phyloP scores from a whole-genome alignment of 306 rosid species.

The Luffa aegyptiaca region DNA sequence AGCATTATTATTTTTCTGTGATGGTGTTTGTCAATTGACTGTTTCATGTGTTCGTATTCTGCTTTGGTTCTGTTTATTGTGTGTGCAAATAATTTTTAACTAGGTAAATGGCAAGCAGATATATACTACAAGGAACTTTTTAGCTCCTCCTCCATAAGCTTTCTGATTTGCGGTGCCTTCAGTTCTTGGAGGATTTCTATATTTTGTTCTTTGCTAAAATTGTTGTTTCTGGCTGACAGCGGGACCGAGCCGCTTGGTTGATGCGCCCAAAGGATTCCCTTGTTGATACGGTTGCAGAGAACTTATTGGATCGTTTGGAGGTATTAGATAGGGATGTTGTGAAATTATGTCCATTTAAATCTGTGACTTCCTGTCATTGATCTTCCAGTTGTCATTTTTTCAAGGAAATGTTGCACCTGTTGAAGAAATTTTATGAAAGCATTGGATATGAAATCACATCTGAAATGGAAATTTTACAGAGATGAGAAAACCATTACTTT shows the following conservation, averaged over 20 bases:
- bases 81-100: background rate
- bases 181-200: background rate
- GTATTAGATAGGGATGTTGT: conserved; percentile 18
- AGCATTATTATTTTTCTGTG: background rate
- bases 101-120: background rate
- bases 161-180: background rate
- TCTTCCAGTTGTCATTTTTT: background rate
- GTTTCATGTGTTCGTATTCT: background rate
- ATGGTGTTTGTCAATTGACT: background rate
- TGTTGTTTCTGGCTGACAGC: conserved; percentile 30
- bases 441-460: background rate
- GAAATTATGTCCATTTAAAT: background rate
- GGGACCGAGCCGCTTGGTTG: conserved; percentile 91
- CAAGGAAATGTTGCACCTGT: background rate
- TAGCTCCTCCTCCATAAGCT: background rate
- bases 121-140: background rate
- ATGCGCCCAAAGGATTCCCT: conserved; percentile 62
- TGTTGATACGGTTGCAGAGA: conserved; percentile 57
- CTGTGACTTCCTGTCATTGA: background rate
- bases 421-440: background rate
- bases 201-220: background rate
- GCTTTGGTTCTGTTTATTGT: background rate
- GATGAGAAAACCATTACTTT: background rate
- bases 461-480: background rate
- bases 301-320: conserved; percentile 75